Conservation (phyloP, 1,284 basidiomycete species). For the Singerocomus inundabilis region DNA sequence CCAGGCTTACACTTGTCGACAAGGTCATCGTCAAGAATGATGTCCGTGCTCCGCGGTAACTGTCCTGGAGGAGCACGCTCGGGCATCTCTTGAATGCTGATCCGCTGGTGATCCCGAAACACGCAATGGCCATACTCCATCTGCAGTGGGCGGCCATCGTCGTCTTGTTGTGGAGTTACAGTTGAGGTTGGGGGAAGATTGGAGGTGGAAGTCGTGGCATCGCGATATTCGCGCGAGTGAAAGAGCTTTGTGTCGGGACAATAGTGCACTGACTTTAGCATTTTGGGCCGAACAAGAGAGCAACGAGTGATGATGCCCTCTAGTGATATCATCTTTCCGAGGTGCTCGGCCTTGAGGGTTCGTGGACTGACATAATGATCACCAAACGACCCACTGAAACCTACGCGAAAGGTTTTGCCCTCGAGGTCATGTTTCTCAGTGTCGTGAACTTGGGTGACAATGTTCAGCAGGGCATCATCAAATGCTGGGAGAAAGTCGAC, state of each 20-base stretch:
- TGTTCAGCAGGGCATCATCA: constrained; percentile 78
- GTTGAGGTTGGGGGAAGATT: constrained; percentile 87
- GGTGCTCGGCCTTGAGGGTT: constrained; percentile 83
- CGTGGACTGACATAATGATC: constrained; percentile 98
- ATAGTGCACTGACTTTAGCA: constrained; percentile 96
- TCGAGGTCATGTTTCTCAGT: constrained; percentile 81
- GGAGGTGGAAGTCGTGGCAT: constrained; percentile 84
- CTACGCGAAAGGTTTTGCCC: constrained; percentile 81
- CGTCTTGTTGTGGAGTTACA: constrained; percentile 90
- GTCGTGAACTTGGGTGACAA: constrained; percentile 78
- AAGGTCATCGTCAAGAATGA: constrained; percentile 95
- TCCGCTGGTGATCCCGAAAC: constrained; percentile 96
- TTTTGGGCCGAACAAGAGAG: constrained; percentile 97
- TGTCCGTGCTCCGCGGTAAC: constrained; percentile 92
- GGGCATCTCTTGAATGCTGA: constrained; percentile 99
- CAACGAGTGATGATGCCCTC: constrained; percentile 99
- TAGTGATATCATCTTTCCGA: constrained; percentile 95
- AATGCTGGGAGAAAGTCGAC: constrained; percentile 90
- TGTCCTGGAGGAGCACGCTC: constrained; percentile 97
- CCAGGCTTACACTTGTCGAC: constrained; percentile 98
- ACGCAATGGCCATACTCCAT: constrained; percentile 93
- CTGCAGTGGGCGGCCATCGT: constrained; percentile 82
- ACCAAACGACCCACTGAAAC: constrained; percentile 98
- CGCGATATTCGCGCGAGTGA: constrained; percentile 90
- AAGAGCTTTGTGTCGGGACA: constrained; percentile 85